A percentile compares a stretch with the other conserved stretches of the same genome.
Evolutionary conservation across 257 asterid species (phyloP).

Genomic region (Jasminum sambac): DNA sequence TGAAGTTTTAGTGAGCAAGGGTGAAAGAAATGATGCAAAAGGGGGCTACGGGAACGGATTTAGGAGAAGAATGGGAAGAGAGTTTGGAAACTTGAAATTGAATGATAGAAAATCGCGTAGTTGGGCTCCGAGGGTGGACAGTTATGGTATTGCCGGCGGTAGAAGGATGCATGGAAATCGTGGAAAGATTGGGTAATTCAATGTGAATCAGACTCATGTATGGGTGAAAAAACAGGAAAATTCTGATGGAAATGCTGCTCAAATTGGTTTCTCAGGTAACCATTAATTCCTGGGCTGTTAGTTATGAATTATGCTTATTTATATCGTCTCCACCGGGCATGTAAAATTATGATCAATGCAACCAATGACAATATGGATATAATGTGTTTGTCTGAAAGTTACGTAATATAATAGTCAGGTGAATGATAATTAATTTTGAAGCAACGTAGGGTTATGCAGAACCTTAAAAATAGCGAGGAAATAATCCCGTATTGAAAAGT

Average conservation of each 20-base stretch:
- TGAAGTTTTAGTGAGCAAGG: constrained; percentile 19
- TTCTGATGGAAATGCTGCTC: constrained; percentile 29
- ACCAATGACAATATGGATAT: background rate
- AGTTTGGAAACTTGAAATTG: constrained; percentile 7
- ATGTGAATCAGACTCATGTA: constrained; percentile 14
- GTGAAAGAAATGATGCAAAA: constrained; percentile 24
- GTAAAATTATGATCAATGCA: constrained; percentile 11
- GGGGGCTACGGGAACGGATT: constrained; percentile 11
- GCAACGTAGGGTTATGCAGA: background rate
- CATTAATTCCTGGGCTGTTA: background rate
- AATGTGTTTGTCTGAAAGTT: background rate
- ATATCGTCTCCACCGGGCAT: constrained; percentile 8
- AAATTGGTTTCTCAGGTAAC: constrained; percentile 36
- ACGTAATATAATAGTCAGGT: background rate
- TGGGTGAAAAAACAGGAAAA: constrained; percentile 58
- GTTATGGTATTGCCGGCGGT: constrained; percentile 11
- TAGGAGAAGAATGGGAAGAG: constrained; percentile 18
- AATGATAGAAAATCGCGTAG: constrained; percentile 14
- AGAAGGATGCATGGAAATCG: constrained; percentile 16
- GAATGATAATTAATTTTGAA: background rate
- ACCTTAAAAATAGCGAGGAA: background rate
- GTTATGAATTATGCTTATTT: background rate
- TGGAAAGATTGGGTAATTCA: constrained; percentile 16
- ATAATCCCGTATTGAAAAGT: background rate
- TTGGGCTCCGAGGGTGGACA: constrained; percentile 3